phyloP scores from a whole-genome alignment of 2,329 filamentous ascomycete genomes.

The Ambrosiella cleistominuta region DNA sequence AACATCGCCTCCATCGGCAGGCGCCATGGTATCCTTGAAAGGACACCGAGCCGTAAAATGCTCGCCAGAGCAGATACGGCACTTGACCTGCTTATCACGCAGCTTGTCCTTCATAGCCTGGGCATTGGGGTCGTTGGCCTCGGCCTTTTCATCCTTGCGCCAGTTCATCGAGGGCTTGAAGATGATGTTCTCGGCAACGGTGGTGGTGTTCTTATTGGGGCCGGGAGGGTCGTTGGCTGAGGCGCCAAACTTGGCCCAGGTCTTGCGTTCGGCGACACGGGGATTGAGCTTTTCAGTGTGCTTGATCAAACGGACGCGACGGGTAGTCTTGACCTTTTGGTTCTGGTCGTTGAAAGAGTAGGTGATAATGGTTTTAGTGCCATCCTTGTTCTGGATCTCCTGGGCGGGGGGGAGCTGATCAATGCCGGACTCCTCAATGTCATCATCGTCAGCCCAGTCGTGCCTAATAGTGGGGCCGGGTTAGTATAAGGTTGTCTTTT shows the following conservation, averaged over 20 bases:
- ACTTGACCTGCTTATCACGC: constrained; percentile 99
- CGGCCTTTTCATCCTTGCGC: constrained; percentile 75
- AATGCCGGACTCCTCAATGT: constrained; percentile 53
- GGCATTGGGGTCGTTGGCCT: constrained; percentile 55
- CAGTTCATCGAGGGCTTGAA: constrained; percentile 89
- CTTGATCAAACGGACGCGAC: constrained; percentile 80
- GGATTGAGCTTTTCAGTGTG: constrained; percentile 92
- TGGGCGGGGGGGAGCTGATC: constrained; percentile 61
- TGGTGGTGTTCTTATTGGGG: constrained; percentile 77
- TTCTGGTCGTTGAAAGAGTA: constrained; percentile 82
- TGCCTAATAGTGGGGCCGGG: constrained; percentile 22
- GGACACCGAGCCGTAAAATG: constrained; percentile 98
- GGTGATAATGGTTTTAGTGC: constrained; percentile 86
- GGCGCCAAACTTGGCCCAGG: constrained; percentile 81
- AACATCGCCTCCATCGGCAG: constrained; percentile 48
- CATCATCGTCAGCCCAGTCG: constrained; percentile 95
- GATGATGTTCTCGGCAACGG: constrained; percentile 92
- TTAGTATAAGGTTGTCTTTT: background rate
- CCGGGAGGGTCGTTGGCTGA: constrained; percentile 72
- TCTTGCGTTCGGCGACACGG: constrained; percentile 83
- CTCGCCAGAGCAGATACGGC: constrained; percentile 94
- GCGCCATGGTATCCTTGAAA: constrained; percentile 99
- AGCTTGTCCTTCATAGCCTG: constrained; percentile 64
- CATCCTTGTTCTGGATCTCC: constrained; percentile 93
- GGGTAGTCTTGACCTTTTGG: constrained; percentile 93